A percentile compares a stretch with the other conserved stretches of the same genome.
phyloP scores from a whole-genome alignment of 2,329 filamentous ascomycete species.

The Canariomyces notabilis region DNA sequence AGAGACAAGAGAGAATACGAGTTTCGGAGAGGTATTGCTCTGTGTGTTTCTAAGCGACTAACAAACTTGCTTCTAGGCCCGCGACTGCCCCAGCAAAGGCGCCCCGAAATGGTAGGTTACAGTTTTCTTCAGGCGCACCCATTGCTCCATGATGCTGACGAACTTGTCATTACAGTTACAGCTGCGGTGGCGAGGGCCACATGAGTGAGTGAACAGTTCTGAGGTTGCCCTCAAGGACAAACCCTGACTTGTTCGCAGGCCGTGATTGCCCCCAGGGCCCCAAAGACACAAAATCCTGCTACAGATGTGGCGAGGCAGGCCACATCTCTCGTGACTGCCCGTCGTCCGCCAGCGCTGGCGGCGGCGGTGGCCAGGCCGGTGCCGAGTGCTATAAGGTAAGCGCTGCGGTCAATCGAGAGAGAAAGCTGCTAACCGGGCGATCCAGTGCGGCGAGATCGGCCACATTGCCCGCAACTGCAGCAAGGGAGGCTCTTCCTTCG shows the following conservation, averaged over 20 bases:
- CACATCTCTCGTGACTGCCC: conserved; percentile 90
- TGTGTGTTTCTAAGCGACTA: conserved; percentile 24
- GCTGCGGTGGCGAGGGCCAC: conserved; percentile 73
- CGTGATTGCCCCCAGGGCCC: conserved; percentile 86
- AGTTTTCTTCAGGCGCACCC: neutral
- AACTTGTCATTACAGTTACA: conserved; percentile 56
- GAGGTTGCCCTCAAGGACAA: neutral
- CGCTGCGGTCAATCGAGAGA: neutral
- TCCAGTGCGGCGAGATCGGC: conserved; percentile 81
- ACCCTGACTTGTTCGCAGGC: conserved; percentile 43
- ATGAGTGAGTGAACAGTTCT: conserved; percentile 56
- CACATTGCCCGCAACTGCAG: conserved; percentile 93
- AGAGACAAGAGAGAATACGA: conserved; percentile 13
- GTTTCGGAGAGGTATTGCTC: conserved; percentile 18
- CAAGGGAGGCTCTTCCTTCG: conserved; percentile 49
- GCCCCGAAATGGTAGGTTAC: conserved; percentile 69
- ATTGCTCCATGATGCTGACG: conserved; percentile 13
- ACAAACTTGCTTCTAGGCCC: conserved; percentile 50
- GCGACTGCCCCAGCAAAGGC: conserved; percentile 80
- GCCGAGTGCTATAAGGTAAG: conserved; percentile 85
- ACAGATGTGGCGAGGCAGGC: conserved; percentile 74
- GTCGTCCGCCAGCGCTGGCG: conserved; percentile 46
- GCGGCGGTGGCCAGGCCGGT: conserved; percentile 43
- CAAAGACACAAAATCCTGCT: conserved; percentile 79
- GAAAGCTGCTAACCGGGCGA: conserved; percentile 7